A percentile compares a stretch with the other conserved stretches of the same genome.
phyloP scores from a whole-genome alignment of 2,329 filamentous ascomycete species.

The Beauveria brongniartii region DNA sequence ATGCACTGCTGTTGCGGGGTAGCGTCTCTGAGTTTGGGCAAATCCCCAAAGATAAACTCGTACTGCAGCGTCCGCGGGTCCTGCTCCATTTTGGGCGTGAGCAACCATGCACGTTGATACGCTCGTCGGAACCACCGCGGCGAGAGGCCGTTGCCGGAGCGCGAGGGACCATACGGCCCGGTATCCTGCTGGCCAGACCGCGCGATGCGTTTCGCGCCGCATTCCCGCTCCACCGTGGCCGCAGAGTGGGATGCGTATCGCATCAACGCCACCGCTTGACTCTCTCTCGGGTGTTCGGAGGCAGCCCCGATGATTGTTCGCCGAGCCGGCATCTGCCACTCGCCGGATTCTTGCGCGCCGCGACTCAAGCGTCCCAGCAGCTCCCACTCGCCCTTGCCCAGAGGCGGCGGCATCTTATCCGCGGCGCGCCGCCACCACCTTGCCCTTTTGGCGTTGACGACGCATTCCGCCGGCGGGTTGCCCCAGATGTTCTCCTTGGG shows the following conservation, averaged over 20 bases:
- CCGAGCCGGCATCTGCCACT: conserved; percentile 29
- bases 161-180: conserved; percentile 29
- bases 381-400: conserved; percentile 48
- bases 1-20: conserved; percentile 31
- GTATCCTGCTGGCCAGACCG: conserved; percentile 29
- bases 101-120: conserved; percentile 37
- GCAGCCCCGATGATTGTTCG: background rate
- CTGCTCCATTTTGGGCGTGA: conserved; percentile 34
- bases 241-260: background rate
- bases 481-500: conserved; percentile 43
- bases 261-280: background rate
- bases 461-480: conserved; percentile 30
- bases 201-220: conserved; percentile 17
- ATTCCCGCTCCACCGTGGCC: conserved; percentile 2
- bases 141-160: conserved; percentile 25
- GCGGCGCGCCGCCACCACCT: conserved; percentile 40
- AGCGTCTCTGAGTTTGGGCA: conserved; percentile 21
- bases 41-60: conserved; percentile 39
- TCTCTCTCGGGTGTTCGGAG: background rate
- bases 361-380: conserved; percentile 37
- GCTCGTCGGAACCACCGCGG: conserved; percentile 38
- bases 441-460: conserved; percentile 34
- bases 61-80: conserved; percentile 23
- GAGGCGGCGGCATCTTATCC: conserved; percentile 44
- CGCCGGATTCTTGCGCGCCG: conserved; percentile 28